A percentile compares a stretch with the other conserved stretches of the same genome.
Conservation (phyloP, 495 filamentous ascomycete genomes). For the Penicillium diatomitis region DNA sequence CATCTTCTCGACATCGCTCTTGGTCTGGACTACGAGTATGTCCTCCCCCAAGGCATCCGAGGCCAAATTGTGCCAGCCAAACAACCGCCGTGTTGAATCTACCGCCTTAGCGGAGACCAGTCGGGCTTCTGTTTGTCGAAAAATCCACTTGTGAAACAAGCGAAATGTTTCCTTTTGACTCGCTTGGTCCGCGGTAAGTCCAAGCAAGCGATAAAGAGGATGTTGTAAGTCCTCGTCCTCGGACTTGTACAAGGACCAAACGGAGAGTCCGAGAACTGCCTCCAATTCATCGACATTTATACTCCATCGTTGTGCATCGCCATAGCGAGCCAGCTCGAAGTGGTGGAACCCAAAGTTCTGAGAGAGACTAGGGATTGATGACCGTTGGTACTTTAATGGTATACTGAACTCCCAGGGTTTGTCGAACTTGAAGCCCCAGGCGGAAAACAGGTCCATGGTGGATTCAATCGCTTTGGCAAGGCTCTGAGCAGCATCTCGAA, state of each 20-base stretch:
- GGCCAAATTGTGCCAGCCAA: slow-evolving; percentile 12
- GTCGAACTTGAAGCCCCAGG: slow-evolving; percentile 15
- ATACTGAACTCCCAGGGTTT: slow-evolving; percentile 16
- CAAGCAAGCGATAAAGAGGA: slow-evolving; percentile 20
- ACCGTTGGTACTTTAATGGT: slow-evolving; percentile 9
- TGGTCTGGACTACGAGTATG: slow-evolving; percentile 17
- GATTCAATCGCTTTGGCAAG: slow-evolving; percentile 20
- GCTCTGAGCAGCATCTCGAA: slow-evolving; percentile 17
- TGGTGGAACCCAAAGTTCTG: no score
- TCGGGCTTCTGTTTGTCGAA: slow-evolving; percentile 19
- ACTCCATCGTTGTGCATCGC: slow-evolving; percentile 22
- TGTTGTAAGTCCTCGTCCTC: slow-evolving; percentile 6
- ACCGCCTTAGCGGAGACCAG: slow-evolving; percentile 16
- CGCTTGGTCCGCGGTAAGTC: slow-evolving; percentile 16
- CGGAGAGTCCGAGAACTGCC: slow-evolving; percentile 28
- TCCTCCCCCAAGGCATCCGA: slow-evolving; percentile 4
- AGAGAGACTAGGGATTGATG: neutral
- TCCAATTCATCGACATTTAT: slow-evolving; percentile 21
- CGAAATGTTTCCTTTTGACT: slow-evolving; percentile 15
- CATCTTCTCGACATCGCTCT: slow-evolving; percentile 20
- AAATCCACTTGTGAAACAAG: slow-evolving; percentile 35
- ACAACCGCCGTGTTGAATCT: slow-evolving; percentile 11
- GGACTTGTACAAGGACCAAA: slow-evolving; percentile 23
- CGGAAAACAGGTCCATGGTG: slow-evolving; percentile 26
- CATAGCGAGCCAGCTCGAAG: neutral